Conservation (phyloP, 2,329 filamentous ascomycete species). For the Zalaria obscura region DNA sequence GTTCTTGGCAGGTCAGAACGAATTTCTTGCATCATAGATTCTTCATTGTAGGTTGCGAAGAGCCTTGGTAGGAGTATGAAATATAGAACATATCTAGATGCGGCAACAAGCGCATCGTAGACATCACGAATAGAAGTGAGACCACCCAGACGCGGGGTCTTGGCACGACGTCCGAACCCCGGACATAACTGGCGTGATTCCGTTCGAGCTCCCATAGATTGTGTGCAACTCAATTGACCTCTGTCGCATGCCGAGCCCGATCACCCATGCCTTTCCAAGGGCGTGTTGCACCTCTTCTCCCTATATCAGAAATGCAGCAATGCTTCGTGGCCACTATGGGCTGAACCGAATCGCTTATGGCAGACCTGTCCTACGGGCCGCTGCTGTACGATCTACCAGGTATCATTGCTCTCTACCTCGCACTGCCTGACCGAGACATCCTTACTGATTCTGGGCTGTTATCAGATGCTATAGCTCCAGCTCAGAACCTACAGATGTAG, state of each 20-base stretch:
- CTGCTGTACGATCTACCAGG: not conserved
- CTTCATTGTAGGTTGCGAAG: too few relatives aligned
- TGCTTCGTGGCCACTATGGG: slow-evolving; percentile 13
- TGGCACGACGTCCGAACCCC: too few relatives aligned
- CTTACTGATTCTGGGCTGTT: not conserved
- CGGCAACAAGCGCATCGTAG: too few relatives aligned
- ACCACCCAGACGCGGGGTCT: too few relatives aligned
- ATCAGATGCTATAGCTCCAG: slow-evolving; percentile 3
- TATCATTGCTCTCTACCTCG: not conserved
- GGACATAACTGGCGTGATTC: too few relatives aligned
- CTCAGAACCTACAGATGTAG: slow-evolving; percentile 30
- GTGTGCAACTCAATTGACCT: too few relatives aligned
- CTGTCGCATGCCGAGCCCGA: not conserved
- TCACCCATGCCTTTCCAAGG: not conserved
- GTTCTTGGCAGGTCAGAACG: too few relatives aligned
- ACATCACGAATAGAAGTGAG: too few relatives aligned
- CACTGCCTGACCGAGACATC: not conserved
- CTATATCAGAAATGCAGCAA: slow-evolving; percentile 24
- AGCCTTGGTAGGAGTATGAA: too few relatives aligned
- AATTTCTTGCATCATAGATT: too few relatives aligned
- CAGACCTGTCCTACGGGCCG: not conserved
- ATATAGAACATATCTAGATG: too few relatives aligned
- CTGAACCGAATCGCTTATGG: slow-evolving; percentile 1
- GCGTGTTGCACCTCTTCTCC: not conserved
- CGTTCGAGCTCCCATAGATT: too few relatives aligned